Conservation (phyloP, 768 basidiomycete genomes). For the Cystobasidium tubakii region DNA sequence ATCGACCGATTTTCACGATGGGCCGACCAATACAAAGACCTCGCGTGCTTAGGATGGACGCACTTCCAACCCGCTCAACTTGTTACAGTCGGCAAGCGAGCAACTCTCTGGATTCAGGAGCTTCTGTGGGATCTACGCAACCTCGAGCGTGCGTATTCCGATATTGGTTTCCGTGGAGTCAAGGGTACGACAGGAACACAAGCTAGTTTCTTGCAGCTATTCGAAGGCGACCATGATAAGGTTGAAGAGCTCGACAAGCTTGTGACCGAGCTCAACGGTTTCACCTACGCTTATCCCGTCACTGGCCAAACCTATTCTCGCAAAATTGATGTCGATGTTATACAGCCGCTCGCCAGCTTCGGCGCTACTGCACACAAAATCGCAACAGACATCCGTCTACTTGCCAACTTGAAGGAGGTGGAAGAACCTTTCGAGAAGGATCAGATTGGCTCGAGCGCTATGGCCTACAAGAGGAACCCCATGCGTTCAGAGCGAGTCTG, state of each 20-base stretch:
- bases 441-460: slow-evolving; percentile 84
- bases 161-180: slow-evolving; percentile 93
- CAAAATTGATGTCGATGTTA: slow-evolving; percentile 90
- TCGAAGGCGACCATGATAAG: slow-evolving; percentile 92
- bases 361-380: slow-evolving; percentile 98
- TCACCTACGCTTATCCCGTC: slow-evolving; percentile 90
- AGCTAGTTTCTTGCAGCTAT: slow-evolving; percentile 86
- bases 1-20: slow-evolving; percentile 82
- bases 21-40: slow-evolving; percentile 73
- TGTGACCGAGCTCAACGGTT: slow-evolving; percentile 86
- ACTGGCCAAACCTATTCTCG: slow-evolving; percentile 98
- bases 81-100: slow-evolving; percentile 94
- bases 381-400: slow-evolving; percentile 84
- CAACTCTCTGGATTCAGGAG: slow-evolving; percentile 97
- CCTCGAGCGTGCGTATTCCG: slow-evolving; percentile 77
- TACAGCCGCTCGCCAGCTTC: slow-evolving; percentile 75
- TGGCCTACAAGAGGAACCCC: slow-evolving; percentile 99
- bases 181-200: slow-evolving; percentile 99
- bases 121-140: slow-evolving; percentile 94
- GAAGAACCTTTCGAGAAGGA: slow-evolving; percentile 99
- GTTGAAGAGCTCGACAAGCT: slow-evolving; percentile 81
- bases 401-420: slow-evolving; percentile 96
- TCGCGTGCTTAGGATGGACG: slow-evolving; percentile 93
- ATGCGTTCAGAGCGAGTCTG: slow-evolving; percentile 98
- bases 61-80: slow-evolving; percentile 98